These are phyloP conservation scores for Penicillium aurantiogriseum DNA, from an alignment of 2,329 filamentous ascomycete genomes.

Conservation along the genomic window DNA sequence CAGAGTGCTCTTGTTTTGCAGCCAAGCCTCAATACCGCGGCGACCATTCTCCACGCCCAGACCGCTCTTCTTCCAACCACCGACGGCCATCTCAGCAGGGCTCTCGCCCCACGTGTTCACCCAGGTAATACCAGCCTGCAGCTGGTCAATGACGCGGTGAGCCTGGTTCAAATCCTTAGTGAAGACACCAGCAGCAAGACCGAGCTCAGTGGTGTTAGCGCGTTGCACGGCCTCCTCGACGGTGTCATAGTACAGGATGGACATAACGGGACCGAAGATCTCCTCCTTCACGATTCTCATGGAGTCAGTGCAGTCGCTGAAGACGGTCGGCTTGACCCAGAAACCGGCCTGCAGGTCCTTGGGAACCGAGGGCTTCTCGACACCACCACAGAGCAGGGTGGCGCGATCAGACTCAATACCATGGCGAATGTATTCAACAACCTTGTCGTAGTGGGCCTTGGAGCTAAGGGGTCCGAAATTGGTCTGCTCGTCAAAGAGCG, in stretches of 20 bases:
- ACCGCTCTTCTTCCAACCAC: slow-evolving; percentile 89
- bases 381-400: slow-evolving; percentile 69
- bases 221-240: slow-evolving; percentile 68
- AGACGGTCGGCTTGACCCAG: slow-evolving; percentile 81
- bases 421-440: slow-evolving; percentile 71
- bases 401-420: slow-evolving; percentile 73
- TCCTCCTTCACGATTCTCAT: slow-evolving; percentile 81
- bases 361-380: slow-evolving; percentile 57
- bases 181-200: slow-evolving; percentile 81
- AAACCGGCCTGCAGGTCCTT: slow-evolving; percentile 61
- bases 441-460: slow-evolving; percentile 71
- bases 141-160: slow-evolving; percentile 66
- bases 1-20: slow-evolving; percentile 82
- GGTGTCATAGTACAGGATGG: slow-evolving; percentile 70
- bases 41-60: slow-evolving; percentile 83
- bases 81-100: slow-evolving; percentile 87
- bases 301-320: slow-evolving; percentile 77
- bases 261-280: slow-evolving; percentile 87
- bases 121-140: slow-evolving; percentile 88
- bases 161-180: slow-evolving; percentile 71
- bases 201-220: slow-evolving; percentile 74
- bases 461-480: slow-evolving; percentile 86
- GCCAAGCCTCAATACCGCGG: slow-evolving; percentile 76
- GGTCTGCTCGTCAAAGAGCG: slow-evolving; percentile 67
- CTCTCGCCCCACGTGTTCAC: slow-evolving; percentile 92